A percentile compares a stretch with the other conserved stretches of the same genome.
Conservation (phyloP, 352 stramenopile genomes). For the Blastocystis sp. region DNA sequence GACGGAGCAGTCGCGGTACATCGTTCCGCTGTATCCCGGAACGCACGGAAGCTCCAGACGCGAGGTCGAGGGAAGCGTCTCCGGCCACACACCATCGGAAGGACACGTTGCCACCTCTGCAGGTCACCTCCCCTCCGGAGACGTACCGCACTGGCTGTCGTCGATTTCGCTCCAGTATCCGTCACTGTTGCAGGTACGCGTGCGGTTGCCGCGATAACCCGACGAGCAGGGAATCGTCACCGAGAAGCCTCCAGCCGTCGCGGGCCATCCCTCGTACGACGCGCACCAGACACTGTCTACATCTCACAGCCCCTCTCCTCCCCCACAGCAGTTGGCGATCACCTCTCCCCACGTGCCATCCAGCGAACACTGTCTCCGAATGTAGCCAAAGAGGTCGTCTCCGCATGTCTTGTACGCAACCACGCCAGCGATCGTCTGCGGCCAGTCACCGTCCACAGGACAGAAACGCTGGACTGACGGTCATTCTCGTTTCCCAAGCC, state of each 20-base stretch:
- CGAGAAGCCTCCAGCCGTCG: background rate
- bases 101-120: conserved; percentile 18
- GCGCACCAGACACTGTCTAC: conserved; percentile 31
- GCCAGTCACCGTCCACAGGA: conserved; percentile 5
- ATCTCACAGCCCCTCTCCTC: background rate
- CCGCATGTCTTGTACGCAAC: conserved; percentile 7
- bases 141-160: conserved; percentile 1
- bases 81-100: conserved; percentile 20
- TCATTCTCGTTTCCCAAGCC: background rate
- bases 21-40: conserved; percentile 10
- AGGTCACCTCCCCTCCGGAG: background rate
- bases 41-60: background rate
- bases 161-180: conserved; percentile 21
- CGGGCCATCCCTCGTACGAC: conserved; percentile 28
- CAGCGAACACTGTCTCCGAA: background rate
- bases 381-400: background rate
- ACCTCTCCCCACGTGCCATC: conserved; percentile 10
- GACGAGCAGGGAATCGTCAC: conserved; percentile 41
- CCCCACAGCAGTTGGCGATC: conserved; percentile 1
- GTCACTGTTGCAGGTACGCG: background rate
- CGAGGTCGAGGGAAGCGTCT: conserved; percentile 26
- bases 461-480: conserved; percentile 21
- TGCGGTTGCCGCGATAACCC: background rate
- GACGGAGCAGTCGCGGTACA: conserved; percentile 40
- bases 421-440: background rate